Percentiles rank a stretch among this genome's conserved stretches.
Evolutionary conservation across 192 early-diverging fungal species (phyloP).

Genomic region (Funneliformis geosporum): DNA sequence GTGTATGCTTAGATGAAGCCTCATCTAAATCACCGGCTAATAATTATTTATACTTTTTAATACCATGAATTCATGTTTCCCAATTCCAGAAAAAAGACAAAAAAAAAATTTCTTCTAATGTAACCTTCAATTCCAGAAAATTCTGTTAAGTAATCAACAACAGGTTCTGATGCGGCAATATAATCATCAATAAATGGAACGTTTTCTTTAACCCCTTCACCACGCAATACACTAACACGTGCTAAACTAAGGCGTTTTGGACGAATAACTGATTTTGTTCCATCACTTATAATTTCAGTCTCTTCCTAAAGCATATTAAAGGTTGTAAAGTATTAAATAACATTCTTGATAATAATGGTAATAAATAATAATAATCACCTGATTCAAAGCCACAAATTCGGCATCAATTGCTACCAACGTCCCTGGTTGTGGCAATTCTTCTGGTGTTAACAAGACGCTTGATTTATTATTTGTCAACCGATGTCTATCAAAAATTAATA

Average conservation of each 20-base stretch:
- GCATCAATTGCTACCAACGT: slow-evolving; percentile 87
- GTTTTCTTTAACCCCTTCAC: slow-evolving; percentile 66
- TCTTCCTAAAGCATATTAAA: slow-evolving; percentile 59
- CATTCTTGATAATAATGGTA: background rate
- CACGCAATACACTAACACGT: slow-evolving; percentile 87
- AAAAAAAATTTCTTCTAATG: slow-evolving; percentile 24
- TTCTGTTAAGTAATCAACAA: slow-evolving; percentile 91
- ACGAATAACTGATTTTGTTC: slow-evolving; percentile 78
- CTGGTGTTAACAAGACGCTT: slow-evolving; percentile 52
- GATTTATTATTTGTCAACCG: slow-evolving; percentile 17
- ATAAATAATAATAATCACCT: slow-evolving; percentile 36
- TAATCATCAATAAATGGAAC: slow-evolving; percentile 98
- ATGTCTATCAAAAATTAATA: background rate
- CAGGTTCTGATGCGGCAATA: slow-evolving; percentile 77
- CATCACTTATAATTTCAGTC: slow-evolving; percentile 89
- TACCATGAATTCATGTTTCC: background rate
- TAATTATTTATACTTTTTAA: background rate
- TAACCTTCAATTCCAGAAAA: slow-evolving; percentile 90
- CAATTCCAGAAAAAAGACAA: slow-evolving; percentile 8
- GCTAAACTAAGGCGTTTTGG: slow-evolving; percentile 84
- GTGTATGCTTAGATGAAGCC: slow-evolving; percentile 64
- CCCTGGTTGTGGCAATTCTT: slow-evolving; percentile 68
- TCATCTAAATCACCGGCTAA: slow-evolving; percentile 83
- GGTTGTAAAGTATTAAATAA: background rate
- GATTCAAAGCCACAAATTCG: slow-evolving; percentile 88